Evolutionary conservation across 1,284 basidiomycete genomes (phyloP).

Genomic region (Mycena sp.): DNA sequence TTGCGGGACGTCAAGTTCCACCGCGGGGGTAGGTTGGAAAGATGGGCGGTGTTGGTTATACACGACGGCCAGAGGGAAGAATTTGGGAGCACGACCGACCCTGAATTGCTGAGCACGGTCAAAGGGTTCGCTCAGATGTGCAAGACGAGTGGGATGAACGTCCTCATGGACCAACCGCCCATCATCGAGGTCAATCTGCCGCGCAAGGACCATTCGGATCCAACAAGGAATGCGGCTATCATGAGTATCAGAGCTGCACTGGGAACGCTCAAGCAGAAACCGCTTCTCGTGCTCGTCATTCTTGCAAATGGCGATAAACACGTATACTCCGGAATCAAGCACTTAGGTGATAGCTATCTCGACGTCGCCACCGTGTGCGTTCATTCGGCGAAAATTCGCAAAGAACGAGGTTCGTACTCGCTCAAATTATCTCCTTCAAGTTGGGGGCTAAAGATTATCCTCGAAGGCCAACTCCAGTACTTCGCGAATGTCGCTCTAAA

Average conservation of each 20-base stretch:
- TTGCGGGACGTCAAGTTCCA: slow-evolving; percentile 69
- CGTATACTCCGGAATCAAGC: slow-evolving; percentile 77
- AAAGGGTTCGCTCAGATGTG: slow-evolving; percentile 67
- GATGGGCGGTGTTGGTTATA: slow-evolving; percentile 74
- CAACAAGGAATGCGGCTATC: slow-evolving; percentile 57
- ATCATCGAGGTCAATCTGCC: slow-evolving; percentile 54
- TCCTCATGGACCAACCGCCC: slow-evolving; percentile 45
- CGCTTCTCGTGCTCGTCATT: slow-evolving; percentile 59
- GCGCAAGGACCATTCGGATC: slow-evolving; percentile 54
- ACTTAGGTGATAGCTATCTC: slow-evolving; percentile 70
- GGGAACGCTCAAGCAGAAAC: slow-evolving; percentile 38
- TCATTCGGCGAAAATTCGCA: slow-evolving; percentile 68
- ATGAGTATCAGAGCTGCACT: slow-evolving; percentile 41
- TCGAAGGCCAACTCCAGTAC: slow-evolving; percentile 69
- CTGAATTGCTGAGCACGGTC: slow-evolving; percentile 54
- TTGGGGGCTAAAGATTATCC: slow-evolving; percentile 34
- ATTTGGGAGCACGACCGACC: slow-evolving; percentile 56
- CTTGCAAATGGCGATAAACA: slow-evolving; percentile 74
- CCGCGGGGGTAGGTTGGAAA: slow-evolving; percentile 57
- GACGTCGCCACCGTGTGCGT: slow-evolving; percentile 78
- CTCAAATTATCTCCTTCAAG: slow-evolving; percentile 51
- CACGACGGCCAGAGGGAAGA: slow-evolving; percentile 63
- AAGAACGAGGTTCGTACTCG: slow-evolving; percentile 65
- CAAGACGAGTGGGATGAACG: slow-evolving; percentile 65
- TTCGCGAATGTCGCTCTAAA: slow-evolving; percentile 76